Base-by-base conservation (phyloP, 768 basidiomycete species). In the Xerocomus spinulosus region DNA sequence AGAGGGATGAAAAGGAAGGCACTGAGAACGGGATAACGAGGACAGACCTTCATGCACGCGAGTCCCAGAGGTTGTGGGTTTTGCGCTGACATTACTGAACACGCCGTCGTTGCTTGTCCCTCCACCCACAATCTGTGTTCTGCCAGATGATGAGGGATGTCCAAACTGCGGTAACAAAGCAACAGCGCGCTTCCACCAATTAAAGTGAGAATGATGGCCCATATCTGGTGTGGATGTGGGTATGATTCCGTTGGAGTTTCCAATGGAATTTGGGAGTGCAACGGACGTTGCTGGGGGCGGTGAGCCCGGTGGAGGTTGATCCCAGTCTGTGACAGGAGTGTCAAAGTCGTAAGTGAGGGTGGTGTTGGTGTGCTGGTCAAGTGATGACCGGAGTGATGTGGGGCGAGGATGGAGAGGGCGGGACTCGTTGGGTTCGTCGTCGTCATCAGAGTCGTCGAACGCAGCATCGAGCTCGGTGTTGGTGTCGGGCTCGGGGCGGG, bases 71-170 rank as follows among this genome's bases (percentile, higher is more conserved):
- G 80, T 73, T 7, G 58, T 49, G 2, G 86, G 86, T 60, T 96
- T 95, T 14, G 95, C 95, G 33, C 82, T 83, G n/a, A 98, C 81
- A 65, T 97, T 98, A 26, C 83, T 87, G 67, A 97, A 98, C 18
- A 98, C 94, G 15, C 94, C 95, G 50, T 94, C 92, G 56, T 93
- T 92, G 41, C 75, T 69, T 10, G 73, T 73, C 8, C 87, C 88
- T 29, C 82, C 80, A 24, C 87, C 87, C 5, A 87, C 63, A 15
- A 46, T 17, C n/a, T 25, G 52, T 5, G 48, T 23, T 40, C 54
- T 47, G 18, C 67, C 68, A 14, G 76, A 75, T 20, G 68, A 62
- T 29, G 72, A 38, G 46, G 72, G 54, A 26, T 58, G 52, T n/a
- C 78, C 75, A 4, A 80, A 55, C 44, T 70, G 76, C 14, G 72